phyloP scores from a whole-genome alignment of 805 yeast species.

The Cephaloascus albidus region DNA sequence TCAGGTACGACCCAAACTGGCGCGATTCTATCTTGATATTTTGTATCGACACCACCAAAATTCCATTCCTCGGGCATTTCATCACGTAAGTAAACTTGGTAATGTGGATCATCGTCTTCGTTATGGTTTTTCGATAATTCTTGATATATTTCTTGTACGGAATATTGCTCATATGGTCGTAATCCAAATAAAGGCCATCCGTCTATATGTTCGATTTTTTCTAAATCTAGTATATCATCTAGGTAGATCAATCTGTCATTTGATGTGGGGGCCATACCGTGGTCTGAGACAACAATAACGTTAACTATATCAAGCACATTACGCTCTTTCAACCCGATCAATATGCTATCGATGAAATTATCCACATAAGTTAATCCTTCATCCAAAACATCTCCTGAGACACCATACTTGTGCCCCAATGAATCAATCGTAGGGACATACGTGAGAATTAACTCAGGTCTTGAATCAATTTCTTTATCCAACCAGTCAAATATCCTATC shows the following conservation, averaged over 20 bases:
- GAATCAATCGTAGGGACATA: constrained; percentile 80
- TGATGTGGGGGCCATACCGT: constrained; percentile 88
- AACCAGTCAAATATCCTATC: constrained; percentile 58
- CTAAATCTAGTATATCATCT: constrained; percentile 58
- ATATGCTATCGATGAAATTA: constrained; percentile 41
- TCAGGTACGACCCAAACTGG: constrained; percentile 82
- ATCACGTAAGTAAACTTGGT: constrained; percentile 40
- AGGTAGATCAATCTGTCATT: constrained; percentile 57
- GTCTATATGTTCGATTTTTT: constrained; percentile 50
- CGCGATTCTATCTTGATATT: constrained; percentile 57
- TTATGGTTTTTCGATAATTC: constrained; percentile 26
- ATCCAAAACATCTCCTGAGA: constrained; percentile 48
- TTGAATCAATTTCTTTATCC: constrained; percentile 38
- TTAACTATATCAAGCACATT: constrained; percentile 61
- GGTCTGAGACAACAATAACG: constrained; percentile 76
- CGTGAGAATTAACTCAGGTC: constrained; percentile 73
- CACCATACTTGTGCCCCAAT: constrained; percentile 68
- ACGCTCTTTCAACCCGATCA: constrained; percentile 37
- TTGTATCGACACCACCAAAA: constrained; percentile 34
- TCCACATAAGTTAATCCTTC: constrained; percentile 59
- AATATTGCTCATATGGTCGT: constrained; percentile 37
- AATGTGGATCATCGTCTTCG: constrained; percentile 22
- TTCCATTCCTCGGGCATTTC: constrained; percentile 45
- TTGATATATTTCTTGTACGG: constrained; percentile 34
- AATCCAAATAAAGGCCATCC: constrained; percentile 87